Evolutionary conservation across 2,329 filamentous ascomycete genomes (phyloP).

Genomic region (Phaeosphaeria sp.): DNA sequence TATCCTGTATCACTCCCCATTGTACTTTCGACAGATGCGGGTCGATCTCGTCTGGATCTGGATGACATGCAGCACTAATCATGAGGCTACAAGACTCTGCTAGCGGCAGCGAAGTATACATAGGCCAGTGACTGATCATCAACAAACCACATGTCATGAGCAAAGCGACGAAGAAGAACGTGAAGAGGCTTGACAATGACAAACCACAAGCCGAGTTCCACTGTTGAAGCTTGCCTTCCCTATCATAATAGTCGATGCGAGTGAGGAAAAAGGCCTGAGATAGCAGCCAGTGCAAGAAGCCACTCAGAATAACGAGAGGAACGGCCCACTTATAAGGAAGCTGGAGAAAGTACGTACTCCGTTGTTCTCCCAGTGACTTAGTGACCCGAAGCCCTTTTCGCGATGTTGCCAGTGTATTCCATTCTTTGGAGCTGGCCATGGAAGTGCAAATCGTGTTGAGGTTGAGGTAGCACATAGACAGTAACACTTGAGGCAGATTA

Average conservation of each 20-base stretch:
- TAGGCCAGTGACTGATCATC: slow-evolving; percentile 70
- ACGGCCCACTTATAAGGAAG: slow-evolving; percentile 48
- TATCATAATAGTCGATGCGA: slow-evolving; percentile 11
- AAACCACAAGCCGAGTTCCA: slow-evolving; percentile 11
- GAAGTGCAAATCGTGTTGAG: slow-evolving; percentile 56
- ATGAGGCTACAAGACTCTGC: slow-evolving; percentile 70
- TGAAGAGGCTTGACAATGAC: slow-evolving; percentile 8
- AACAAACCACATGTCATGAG: slow-evolving; percentile 31
- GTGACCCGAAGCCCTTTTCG: slow-evolving; percentile 50
- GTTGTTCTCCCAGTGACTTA: slow-evolving; percentile 36
- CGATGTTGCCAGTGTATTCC: slow-evolving; percentile 44
- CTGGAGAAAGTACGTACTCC: slow-evolving; percentile 51
- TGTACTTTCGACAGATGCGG: slow-evolving; percentile 20
- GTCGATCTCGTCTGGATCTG: slow-evolving; percentile 15
- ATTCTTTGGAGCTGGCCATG: slow-evolving; percentile 58
- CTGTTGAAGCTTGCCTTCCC: background rate
- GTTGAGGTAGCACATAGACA: slow-evolving; percentile 56
- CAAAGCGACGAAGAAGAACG: slow-evolving; percentile 4
- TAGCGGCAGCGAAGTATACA: slow-evolving; percentile 79
- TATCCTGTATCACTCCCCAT: slow-evolving; percentile 26
- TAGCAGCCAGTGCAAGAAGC: slow-evolving; percentile 52
- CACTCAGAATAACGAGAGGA: slow-evolving; percentile 43
- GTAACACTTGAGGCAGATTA: slow-evolving; percentile 57
- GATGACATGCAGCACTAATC: slow-evolving; percentile 37
- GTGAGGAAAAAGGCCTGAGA: slow-evolving; percentile 55